Base-by-base conservation (phyloP, 2,329 filamentous ascomycete species). In the Diaporthe capsici region DNA sequence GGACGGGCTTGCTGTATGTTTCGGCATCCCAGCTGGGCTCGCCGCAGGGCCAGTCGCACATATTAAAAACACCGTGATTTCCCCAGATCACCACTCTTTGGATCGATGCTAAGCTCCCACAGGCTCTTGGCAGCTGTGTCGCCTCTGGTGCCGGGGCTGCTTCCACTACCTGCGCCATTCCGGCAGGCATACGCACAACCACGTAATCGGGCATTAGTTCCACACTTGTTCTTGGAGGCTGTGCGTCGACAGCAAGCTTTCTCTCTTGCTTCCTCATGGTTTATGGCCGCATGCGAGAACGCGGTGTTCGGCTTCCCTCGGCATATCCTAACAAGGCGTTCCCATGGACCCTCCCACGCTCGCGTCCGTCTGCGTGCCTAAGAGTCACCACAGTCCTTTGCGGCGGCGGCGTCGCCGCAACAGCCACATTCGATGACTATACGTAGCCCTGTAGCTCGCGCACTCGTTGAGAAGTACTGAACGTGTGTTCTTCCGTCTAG, bases 51-150 rank as follows among this genome's bases (percentile, higher is more conserved):
- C 37, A 55, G 65, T 28, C n/a, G 47, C 65, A 55, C 10, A 28
- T 55, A 55, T 55, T 22, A 2, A 55, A 55, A 42, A 70, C 15
- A 70, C 34, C 65, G 65, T 70, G 65, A 39, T 70, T 55, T 53
- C 17, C 65, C 65, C 49, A 53, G 9, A 70, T 12, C 34, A 42
- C 65, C 15, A 12, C 15, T 42, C n/a, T 55, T 55, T 49, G 49
- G 61, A 75, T 51, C 20, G 10, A 51, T 72, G 42, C 67, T 72
- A 63, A 72, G 57, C 34, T 51, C n/a, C 44, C 13, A 65, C 22
- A 72, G 73, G 57, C 65, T 70, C 15, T 70, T 55, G 47, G n/a
- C 47, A 3, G 9, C 10, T 28, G 22, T 55, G 34, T 55, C 51
- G n/a, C 34, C 34, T 42, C n/a, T 22, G 4, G 22, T 55, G 22